phyloP scores from a whole-genome alignment of 768 basidiomycete genomes.

The Ramaria sp. region DNA sequence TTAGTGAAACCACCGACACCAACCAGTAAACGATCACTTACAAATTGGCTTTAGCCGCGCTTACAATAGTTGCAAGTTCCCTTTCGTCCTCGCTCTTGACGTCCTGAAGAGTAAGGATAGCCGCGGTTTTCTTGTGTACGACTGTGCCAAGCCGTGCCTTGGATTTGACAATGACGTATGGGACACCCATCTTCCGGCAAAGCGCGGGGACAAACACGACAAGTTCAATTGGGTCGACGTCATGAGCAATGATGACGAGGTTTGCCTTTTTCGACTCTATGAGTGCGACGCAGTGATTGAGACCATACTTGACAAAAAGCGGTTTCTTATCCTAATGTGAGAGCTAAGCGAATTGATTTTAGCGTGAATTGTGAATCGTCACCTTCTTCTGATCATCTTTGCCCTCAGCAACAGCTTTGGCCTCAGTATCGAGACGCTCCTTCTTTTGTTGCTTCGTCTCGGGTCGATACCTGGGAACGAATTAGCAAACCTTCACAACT shows the following conservation, averaged over 20 bases:
- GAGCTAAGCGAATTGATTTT: background rate
- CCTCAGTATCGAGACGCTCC: slow-evolving; percentile 71
- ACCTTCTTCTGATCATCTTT: slow-evolving; percentile 49
- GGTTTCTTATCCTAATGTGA: slow-evolving; percentile 80
- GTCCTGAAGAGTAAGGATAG: slow-evolving; percentile 85
- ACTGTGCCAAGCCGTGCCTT: slow-evolving; percentile 97
- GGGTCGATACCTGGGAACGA: slow-evolving; percentile 51
- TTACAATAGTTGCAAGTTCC: slow-evolving; percentile 85
- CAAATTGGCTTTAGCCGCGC: slow-evolving; percentile 97
- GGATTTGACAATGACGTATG: slow-evolving; percentile 96
- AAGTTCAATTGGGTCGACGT: slow-evolving; percentile 98
- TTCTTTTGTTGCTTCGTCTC: slow-evolving; percentile 98
- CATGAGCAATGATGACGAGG: slow-evolving; percentile 92
- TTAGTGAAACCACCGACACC: background rate
- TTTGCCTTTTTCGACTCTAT: slow-evolving; percentile 96
- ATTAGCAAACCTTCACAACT: background rate
- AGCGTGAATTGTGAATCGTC: background rate
- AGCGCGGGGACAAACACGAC: slow-evolving; percentile 97
- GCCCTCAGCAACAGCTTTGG: slow-evolving; percentile 63
- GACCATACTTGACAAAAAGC: slow-evolving; percentile 88
- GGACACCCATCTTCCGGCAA: slow-evolving; percentile 99
- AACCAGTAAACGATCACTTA: slow-evolving; percentile 30
- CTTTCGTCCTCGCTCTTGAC: slow-evolving; percentile 91
- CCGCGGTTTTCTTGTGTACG: slow-evolving; percentile 97
- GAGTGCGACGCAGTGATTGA: slow-evolving; percentile 94